Percentiles rank a stretch among this genome's conserved stretches.
Evolutionary conservation across 768 basidiomycete species (phyloP).

Genomic region (Saitozyma podzolica): DNA sequence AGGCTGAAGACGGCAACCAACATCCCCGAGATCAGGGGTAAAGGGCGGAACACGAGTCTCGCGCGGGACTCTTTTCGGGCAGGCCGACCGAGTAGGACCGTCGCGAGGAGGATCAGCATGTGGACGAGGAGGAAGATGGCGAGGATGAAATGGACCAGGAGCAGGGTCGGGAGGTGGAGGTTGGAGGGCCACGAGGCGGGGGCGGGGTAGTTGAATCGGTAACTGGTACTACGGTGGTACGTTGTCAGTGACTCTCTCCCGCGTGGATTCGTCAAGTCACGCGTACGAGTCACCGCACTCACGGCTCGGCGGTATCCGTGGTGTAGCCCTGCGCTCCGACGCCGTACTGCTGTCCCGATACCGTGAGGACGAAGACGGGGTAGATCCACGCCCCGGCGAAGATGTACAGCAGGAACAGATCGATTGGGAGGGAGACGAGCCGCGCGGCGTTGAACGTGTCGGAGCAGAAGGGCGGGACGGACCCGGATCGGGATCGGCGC

Average conservation of each 20-base stretch:
- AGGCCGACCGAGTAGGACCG: not conserved
- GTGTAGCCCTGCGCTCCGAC: slow-evolving; percentile 29
- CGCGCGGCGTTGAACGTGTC: too few relatives aligned
- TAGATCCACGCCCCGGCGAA: slow-evolving; percentile 17
- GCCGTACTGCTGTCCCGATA: slow-evolving; percentile 3
- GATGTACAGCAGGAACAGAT: slow-evolving; percentile 9
- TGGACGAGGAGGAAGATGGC: slow-evolving; percentile 23
- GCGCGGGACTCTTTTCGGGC: not conserved
- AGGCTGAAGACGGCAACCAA: not conserved
- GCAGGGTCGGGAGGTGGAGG: slow-evolving; percentile 19
- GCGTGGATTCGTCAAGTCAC: too few relatives aligned
- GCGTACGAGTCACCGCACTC: slow-evolving; percentile 8
- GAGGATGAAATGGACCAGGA: slow-evolving; percentile 29
- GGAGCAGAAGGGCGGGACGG: too few relatives aligned
- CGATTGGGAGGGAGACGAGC: slow-evolving; percentile 15
- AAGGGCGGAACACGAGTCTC: not conserved
- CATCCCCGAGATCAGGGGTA: not conserved
- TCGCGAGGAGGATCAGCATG: slow-evolving; percentile 10
- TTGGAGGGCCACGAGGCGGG: slow-evolving; percentile 21
- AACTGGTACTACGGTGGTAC: too few relatives aligned
- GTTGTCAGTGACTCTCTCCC: too few relatives aligned
- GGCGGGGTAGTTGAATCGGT: slow-evolving; percentile 10
- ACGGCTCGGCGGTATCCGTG: slow-evolving; percentile 10
- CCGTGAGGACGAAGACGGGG: slow-evolving; percentile 13
- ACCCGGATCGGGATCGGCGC: too few relatives aligned